Conservation (phyloP, 2,329 filamentous ascomycete species). For the Diaporthe citri region DNA sequence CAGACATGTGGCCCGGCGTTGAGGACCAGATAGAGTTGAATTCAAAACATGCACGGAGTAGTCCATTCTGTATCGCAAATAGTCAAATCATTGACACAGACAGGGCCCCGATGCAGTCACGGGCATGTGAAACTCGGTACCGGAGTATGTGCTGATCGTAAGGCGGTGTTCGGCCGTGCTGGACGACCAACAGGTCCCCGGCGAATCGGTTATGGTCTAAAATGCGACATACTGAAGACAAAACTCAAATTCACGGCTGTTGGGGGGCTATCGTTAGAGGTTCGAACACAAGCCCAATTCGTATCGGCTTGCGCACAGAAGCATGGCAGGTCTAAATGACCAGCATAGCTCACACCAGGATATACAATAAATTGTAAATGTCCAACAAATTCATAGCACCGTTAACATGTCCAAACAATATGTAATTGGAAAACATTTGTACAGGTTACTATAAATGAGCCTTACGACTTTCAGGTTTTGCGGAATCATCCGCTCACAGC, state of each 20-base stretch:
- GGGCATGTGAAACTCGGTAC: constrained; percentile 14
- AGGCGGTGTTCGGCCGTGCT: not conserved
- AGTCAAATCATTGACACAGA: not conserved
- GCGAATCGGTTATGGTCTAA: not conserved
- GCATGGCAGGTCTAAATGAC: not conserved
- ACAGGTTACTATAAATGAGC: too few relatives aligned
- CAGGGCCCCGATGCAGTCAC: not conserved
- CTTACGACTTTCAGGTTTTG: too few relatives aligned
- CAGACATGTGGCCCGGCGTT: not conserved
- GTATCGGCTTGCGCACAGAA: not conserved
- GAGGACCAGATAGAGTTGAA: not conserved
- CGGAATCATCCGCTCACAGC: too few relatives aligned
- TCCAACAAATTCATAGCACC: too few relatives aligned
- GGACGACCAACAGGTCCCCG: not conserved
- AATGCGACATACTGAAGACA: not conserved
- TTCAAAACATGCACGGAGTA: not conserved
- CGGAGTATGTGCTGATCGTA: not conserved
- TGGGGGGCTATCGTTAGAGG: too few relatives aligned
- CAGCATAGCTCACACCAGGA: not conserved
- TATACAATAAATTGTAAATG: too few relatives aligned
- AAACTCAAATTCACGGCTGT: not conserved
- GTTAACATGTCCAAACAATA: too few relatives aligned
- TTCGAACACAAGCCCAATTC: too few relatives aligned
- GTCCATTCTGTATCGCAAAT: not conserved
- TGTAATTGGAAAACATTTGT: too few relatives aligned